These are phyloP conservation scores for Annona cherimola DNA, from an alignment of 164 flowering plant genomes.

Conservation along the genomic window DNA sequence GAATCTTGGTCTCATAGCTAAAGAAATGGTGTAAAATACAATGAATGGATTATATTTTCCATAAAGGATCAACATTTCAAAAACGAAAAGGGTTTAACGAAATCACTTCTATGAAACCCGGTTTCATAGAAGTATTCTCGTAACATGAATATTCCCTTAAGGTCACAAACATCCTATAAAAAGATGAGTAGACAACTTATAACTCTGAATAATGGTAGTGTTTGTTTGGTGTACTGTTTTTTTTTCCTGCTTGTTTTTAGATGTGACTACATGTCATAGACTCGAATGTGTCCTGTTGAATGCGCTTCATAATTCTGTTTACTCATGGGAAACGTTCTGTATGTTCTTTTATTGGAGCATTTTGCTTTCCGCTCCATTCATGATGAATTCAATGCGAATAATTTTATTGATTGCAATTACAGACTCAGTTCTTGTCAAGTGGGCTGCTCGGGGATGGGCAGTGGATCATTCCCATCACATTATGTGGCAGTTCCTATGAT, in stretches of 20 bases:
- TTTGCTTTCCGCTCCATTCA: background rate
- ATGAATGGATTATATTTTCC: no score
- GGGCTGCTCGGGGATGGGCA: constrained; percentile 76
- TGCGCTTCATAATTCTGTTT: background rate
- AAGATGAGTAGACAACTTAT: no score
- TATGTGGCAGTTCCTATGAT: constrained; percentile 75
- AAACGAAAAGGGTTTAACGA: no score
- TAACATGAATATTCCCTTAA: no score
- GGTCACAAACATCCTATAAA: no score
- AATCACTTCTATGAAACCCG: no score
- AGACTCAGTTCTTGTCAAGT: constrained; percentile 77
- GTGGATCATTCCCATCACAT: constrained; percentile 93
- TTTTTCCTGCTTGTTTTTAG: background rate
- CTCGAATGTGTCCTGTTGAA: background rate
- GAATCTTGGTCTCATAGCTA: no score
- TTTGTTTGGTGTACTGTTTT: no score
- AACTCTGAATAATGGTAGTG: no score
- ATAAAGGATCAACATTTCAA: no score
- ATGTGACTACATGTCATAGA: background rate
- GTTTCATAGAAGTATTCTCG: no score
- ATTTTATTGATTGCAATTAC: constrained; percentile 43
- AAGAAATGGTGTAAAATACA: no score
- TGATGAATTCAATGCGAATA: background rate
- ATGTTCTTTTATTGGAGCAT: background rate
- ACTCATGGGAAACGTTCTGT: background rate